A percentile compares a stretch with the other conserved stretches of the same genome.
phyloP scores from a whole-genome alignment of 495 filamentous ascomycete species.

The Neurospora sp. region DNA sequence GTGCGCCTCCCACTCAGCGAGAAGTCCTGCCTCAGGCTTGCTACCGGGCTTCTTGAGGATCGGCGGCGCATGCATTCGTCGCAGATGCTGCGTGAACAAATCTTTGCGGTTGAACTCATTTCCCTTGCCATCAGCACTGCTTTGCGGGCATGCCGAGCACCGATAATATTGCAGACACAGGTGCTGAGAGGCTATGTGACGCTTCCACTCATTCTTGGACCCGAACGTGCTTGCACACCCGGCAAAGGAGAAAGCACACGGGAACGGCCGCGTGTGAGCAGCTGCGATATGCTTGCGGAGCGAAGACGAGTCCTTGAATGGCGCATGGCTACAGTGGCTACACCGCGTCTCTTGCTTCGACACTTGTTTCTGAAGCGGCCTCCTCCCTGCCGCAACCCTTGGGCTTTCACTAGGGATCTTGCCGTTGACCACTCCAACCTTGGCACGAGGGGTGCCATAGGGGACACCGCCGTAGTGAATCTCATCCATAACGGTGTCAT shows the following conservation, averaged over 20 bases:
- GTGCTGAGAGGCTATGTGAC: constrained; percentile 84
- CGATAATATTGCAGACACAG: constrained; percentile 75
- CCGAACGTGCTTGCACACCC: constrained; percentile 79
- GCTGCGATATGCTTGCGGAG: constrained; percentile 50
- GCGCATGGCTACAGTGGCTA: constrained; percentile 43
- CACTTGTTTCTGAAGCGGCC: constrained; percentile 39
- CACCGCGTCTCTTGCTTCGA: constrained; percentile 47
- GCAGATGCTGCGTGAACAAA: constrained; percentile 85
- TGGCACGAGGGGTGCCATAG: constrained; percentile 32
- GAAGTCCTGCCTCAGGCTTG: constrained; percentile 42
- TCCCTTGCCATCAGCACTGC: constrained; percentile 47
- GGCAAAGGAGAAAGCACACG: constrained; percentile 75
- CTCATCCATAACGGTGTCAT: constrained; percentile 30
- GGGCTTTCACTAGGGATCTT: constrained; percentile 6
- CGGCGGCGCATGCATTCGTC: constrained; percentile 75
- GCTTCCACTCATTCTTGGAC: constrained; percentile 91
- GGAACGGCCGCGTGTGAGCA: constrained; percentile 60
- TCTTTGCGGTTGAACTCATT: constrained; percentile 82
- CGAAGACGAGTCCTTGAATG: constrained; percentile 49
- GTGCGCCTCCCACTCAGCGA: constrained; percentile 44
- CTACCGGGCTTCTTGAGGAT: constrained; percentile 38
- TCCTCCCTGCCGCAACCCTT: constrained; percentile 23
- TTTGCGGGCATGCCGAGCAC: constrained; percentile 63
- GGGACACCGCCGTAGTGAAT: constrained; percentile 24
- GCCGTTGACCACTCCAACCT: constrained; percentile 3